Conservation (phyloP, 1,284 basidiomycete genomes). For the Leccinum griseonigrum region DNA sequence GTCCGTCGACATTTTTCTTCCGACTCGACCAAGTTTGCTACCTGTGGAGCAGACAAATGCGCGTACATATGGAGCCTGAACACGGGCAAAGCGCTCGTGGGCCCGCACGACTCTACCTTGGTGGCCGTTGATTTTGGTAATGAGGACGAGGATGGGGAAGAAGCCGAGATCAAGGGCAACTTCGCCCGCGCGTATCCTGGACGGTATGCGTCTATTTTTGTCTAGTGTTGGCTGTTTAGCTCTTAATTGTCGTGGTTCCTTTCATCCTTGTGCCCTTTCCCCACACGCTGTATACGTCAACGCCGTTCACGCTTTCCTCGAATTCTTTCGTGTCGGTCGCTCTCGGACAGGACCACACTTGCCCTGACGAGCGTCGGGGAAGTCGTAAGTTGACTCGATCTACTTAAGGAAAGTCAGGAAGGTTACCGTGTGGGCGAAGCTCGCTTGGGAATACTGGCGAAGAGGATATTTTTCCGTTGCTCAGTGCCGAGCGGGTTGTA, state of each 20-base stretch:
- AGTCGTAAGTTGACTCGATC: constrained; percentile 67
- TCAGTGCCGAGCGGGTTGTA: no score
- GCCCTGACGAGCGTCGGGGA: constrained; percentile 80
- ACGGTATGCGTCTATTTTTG: constrained; percentile 42
- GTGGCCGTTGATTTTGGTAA: no score
- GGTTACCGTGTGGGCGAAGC: no score
- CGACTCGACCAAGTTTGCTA: background rate
- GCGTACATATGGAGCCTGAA: background rate
- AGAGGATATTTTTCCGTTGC: no score
- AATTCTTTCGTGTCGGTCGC: constrained; percentile 65
- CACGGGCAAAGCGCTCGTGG: background rate
- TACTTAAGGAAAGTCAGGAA: no score
- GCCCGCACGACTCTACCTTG: background rate
- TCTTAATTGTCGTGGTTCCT: constrained; percentile 6
- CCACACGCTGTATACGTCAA: constrained; percentile 77
- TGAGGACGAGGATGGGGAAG: no score
- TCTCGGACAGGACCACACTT: constrained; percentile 94
- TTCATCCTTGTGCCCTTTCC: constrained; percentile 69
- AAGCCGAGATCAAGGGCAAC: no score
- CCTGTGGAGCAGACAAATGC: background rate
- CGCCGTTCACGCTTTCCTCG: constrained; percentile 53
- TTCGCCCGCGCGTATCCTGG: constrained; percentile 36
- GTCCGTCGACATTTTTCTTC: background rate
- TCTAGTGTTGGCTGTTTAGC: background rate
- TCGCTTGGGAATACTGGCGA: no score